Base-by-base conservation (phyloP, 371 early-diverging fungal species). In the Conidiobolus coronatus region DNA sequence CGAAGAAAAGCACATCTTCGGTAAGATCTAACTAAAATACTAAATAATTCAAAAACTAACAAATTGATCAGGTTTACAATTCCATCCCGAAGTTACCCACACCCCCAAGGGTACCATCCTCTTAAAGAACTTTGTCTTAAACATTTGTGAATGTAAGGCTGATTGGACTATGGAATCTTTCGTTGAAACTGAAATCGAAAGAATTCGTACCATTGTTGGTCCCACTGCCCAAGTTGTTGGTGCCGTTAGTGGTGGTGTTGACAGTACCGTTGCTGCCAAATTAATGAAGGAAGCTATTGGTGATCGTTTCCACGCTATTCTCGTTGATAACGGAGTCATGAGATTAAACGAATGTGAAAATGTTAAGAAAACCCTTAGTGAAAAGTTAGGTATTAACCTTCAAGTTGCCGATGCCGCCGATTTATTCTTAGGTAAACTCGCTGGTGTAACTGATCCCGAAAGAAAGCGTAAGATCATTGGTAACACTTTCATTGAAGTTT, bases 271-370 rank as follows among this genome's bases (percentile, higher is more conserved):
- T 34, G 96, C 96, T 43, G 91, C 96, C 51, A 82, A 79, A 60
- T 67, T 95, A 55, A 88, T 95, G 89, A 80, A 77, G 60, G 71
- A 82, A 59, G 96, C 96, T 46, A 92, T 95, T 56, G 96, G 96
- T 42, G 89, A 89, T 53, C 81, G 63, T 50, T 95, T 95, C 84
- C 93, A 95, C 55, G 96, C 91, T 29, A 79, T 95, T 43, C 65
- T 95, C 46, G 96, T 95, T 22, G 93, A 95, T 60, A 92, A 95
- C 63, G 96, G 96, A 51, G 89, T 95, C 15, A 92, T 95, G 96
- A 85, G 96, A 54, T 66, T 86, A 49, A 84, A 91, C 62, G 96
- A 95, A 65, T 88, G 90, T 61, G 69, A 55, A 20, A 71, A 62
- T 45, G 87, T 86, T 55, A 77, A 86, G 64, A 65, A 73, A 64